Conservation (phyloP, 305 asterid genomes). For the Withania somnifera region DNA sequence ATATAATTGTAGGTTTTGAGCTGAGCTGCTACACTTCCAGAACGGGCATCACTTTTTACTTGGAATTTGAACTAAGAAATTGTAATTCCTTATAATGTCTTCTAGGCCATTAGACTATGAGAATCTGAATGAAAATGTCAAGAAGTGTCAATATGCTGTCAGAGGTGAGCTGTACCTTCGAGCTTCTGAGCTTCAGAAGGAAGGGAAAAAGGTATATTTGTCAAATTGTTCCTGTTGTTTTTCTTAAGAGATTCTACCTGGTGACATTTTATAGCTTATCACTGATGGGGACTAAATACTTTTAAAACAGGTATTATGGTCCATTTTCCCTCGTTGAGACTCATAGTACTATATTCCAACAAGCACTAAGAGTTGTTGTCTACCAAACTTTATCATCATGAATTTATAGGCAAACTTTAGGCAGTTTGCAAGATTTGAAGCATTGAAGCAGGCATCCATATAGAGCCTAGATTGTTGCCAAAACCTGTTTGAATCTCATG, state of each 20-base stretch:
- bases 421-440: not conserved
- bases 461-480: not conserved
- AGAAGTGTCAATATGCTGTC: slow-evolving; percentile 96
- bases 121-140: slow-evolving; percentile 84
- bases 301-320: not conserved
- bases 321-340: not conserved
- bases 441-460: not conserved
- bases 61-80: slow-evolving; percentile 1
- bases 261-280: not conserved
- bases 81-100: slow-evolving; percentile 39
- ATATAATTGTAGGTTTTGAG: not conserved
- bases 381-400: not conserved
- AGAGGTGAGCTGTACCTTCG: slow-evolving; percentile 99
- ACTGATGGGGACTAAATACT: not conserved
- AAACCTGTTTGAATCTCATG: not conserved
- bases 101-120: slow-evolving; percentile 75
- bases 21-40: not conserved
- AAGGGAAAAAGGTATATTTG: slow-evolving; percentile 80
- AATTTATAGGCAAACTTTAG: not conserved
- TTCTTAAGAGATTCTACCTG: not conserved
- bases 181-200: slow-evolving; percentile 98
- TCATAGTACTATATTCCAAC: not conserved
- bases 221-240: not conserved
- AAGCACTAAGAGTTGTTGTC: not conserved
- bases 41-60: not conserved